Base-by-base conservation (phyloP, 2,329 filamentous ascomycete species). In the Scorias spongiosa region DNA sequence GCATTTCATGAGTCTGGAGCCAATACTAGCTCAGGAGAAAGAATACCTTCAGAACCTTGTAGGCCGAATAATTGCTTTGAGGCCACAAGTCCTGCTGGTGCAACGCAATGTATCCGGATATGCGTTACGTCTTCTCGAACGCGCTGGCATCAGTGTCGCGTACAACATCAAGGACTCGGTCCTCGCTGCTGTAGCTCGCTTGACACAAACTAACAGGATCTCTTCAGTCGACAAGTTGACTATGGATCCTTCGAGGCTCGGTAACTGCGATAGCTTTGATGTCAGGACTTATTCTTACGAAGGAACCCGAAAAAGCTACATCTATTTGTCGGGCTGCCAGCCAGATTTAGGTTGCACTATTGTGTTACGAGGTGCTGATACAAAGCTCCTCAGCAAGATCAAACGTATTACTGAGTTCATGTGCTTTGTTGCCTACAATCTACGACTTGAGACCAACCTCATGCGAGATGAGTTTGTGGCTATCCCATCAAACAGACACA, bases 121-220 rank as follows among this genome's bases (percentile, higher is more conserved):
- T 39, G 91, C 93, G 2, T 69, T 98, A 43, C 83, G 93, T 54
- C 84, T 93, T 52, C 71, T 98, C 1, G 81, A 87, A 15, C 80
- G 91, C 53, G 85, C 85, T 10, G 84, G 87, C 46, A 93, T 98
- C 49, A 83, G 89, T 2, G 93, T 95, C 10, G 88, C 82, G 0
- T 94, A 91, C 67, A 95, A 98, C 62, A 89, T 98, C 55, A 98
- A 98, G 60, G 79, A 85, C 29, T 93, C 89, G 0, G 91, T 98
- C 10, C 80, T 98, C 45, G 89, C 94, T 57, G 91, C 93, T 2
- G 89, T 98, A 1, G 85, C 91, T 3, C 77, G 91, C 44, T 95
- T 88, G 54, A 86, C 88, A 1, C 84, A 93, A 56, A 93, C 89
- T 1, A 81, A 84, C 39, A 85, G 96, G 55, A 89, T 96, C 48